Evolutionary conservation across 1,139 yeast species (phyloP), one percentile per base, ranked within the genome.

Genomic region (Geotrichum klebahnii): DNA sequence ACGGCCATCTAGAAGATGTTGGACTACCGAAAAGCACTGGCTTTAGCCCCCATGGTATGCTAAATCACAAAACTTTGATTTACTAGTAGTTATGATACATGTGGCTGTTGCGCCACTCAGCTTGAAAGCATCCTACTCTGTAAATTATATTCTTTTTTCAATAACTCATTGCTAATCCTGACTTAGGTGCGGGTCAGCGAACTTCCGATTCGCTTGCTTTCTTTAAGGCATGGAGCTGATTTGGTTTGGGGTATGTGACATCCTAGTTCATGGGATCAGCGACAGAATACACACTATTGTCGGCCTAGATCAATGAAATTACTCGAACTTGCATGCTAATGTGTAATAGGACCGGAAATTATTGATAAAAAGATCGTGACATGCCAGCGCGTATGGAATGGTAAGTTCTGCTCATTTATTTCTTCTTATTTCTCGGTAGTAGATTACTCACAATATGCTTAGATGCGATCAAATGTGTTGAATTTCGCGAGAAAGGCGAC

Each of bases 151-250:
- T n/a, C n/a, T n/a, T n/a, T n/a, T n/a, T n/a, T n/a, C n/a, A n/a
- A n/a, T n/a, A n/a, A n/a, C n/a, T n/a, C n/a, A n/a, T n/a, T n/a
- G 23, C 40, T 28, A 17, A 37, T 29, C 3, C n/a, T 22, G 22
- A 5, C 23, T 16, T 22, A 60, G 69, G 96, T 92, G 50, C 76
- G 98, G 41, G 85, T 92, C 42, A 95, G 97, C 12, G 98, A 92
- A 69, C 77, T 92, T 16, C 97, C 98, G 6, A 82, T 90, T 12
- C 74, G 98, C 48, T 72, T 90, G 9, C 66, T 90, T 59, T 81
- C 96, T 0, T 72, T 92, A 29, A 78, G 77, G 57, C 76, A 87
- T 64, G 97, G 97, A 0, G 96, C 96, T 0, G 97, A 90, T 64
- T 71, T 92, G 49, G 97, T 92, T 3, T 92, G 98, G 97, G 79